These are phyloP conservation scores for Populus simonii DNA, from an alignment of 345 rosid genomes.

Conservation along the genomic window DNA sequence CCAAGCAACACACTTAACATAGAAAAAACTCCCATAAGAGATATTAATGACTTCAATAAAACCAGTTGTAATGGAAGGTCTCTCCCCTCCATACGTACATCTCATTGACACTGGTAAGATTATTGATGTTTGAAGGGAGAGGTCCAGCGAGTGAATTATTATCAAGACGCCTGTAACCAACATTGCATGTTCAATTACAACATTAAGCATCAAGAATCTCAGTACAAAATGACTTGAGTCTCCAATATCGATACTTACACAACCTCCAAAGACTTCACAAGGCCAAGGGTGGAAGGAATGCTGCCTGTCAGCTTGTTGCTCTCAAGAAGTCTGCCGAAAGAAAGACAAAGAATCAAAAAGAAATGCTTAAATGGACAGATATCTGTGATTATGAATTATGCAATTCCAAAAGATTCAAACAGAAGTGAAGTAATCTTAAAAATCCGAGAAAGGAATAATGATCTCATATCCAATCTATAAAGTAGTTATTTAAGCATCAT, in stretches of 20 bases:
- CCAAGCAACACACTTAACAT: neutral
- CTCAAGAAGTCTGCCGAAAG: constrained; percentile 60
- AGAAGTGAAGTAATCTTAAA: neutral
- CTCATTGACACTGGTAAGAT: constrained; percentile 48
- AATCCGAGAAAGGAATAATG: neutral
- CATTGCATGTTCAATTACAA: neutral
- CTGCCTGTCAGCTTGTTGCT: constrained; percentile 54
- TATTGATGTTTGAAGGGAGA: constrained; percentile 56
- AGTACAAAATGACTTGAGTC: neutral
- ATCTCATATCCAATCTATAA: neutral
- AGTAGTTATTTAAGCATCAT: neutral
- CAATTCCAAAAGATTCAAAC: neutral
- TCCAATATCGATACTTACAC: constrained; percentile 55
- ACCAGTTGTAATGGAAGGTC: neutral
- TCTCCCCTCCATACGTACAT: constrained; percentile 50
- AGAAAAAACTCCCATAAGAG: neutral
- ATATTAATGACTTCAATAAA: neutral
- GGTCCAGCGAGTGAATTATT: constrained; percentile 47
- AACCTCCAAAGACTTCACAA: constrained; percentile 49
- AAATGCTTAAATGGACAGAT: neutral
- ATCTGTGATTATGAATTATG: neutral
- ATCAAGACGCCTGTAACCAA: constrained; percentile 69
- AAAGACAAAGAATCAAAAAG: neutral
- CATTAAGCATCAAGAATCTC: neutral
- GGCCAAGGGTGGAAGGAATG: constrained; percentile 64